Base-by-base conservation (phyloP, 2,329 filamentous ascomycete genomes). In the Colletotrichum brevisporum region DNA sequence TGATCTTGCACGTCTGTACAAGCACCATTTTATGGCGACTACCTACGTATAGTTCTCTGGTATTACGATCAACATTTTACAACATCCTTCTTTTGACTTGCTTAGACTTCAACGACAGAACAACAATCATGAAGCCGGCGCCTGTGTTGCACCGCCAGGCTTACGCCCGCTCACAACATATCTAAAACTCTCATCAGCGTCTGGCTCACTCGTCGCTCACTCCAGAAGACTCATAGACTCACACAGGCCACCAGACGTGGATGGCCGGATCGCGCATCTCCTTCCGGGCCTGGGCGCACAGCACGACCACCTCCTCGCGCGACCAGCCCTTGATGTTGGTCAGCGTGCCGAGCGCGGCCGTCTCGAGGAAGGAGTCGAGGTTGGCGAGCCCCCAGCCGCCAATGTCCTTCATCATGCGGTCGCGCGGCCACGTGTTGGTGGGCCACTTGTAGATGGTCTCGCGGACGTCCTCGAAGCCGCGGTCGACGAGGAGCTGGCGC, bases 311-410 rank as follows among this genome's bases (percentile, higher is more conserved):
- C 57, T 81, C 75, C n/a, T 78, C 78, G 9, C 71, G 55, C 18
- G 63, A 75, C 80, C 80, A 82, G 6, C 76, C 77, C 31, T 82
- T 73, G 51, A 76, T 77, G 10, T 77, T 76, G 2, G 81, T 83
- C 59, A 81, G 77, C 15, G 80, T 72, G 4, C 78, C 80, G 56
- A 82, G 72, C n/a, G 74, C 75, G 45, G 81, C 78, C 6, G 76
- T 75, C 73, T 82, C 78, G 21, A 78, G 73, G 8, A 79, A 80
- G 26, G 67, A 68, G 52, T 70, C 52, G 24, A 80, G 74, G 50
- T 80, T 80, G 36, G 78, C 75, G 15, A 75, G 66, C 8, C 74
- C 64, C 74, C 78, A 79, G 21, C 61, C 62, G 5, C 81, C 80
- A 5, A 81, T 72, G 61, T 79, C 75, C 73, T 82, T 82, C 67